phyloP scores from a whole-genome alignment of 108 stramenopile genomes.

The Fistulifera pelliculosa region DNA sequence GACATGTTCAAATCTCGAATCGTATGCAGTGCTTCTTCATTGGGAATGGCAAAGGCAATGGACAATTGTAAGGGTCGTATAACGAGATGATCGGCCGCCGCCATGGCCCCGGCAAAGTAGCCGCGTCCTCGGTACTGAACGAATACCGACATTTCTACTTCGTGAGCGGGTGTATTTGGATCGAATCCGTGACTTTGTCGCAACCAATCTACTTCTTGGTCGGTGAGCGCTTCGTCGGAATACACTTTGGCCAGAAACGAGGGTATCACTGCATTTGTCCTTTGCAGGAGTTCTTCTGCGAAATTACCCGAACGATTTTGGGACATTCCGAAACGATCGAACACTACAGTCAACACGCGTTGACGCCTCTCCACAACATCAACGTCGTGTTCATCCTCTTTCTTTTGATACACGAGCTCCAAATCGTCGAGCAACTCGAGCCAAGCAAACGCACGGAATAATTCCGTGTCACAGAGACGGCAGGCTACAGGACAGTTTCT shows the following conservation, averaged over 20 bases:
- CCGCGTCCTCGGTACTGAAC: background rate
- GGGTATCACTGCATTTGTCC: background rate
- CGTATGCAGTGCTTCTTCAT: constrained; percentile 17
- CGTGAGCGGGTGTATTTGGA: background rate
- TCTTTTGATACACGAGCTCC: too few relatives aligned
- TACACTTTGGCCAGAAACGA: background rate
- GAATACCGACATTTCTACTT: background rate
- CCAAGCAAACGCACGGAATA: background rate
- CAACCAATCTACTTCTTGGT: too few relatives aligned
- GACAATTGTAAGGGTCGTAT: constrained; percentile 8
- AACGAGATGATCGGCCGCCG: background rate
- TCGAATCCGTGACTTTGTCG: background rate
- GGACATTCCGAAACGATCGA: too few relatives aligned
- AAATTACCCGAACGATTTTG: background rate
- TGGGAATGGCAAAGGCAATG: constrained; percentile 33
- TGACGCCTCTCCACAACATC: too few relatives aligned
- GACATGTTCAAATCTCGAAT: constrained; percentile 17
- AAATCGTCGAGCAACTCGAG: background rate
- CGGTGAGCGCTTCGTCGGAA: background rate
- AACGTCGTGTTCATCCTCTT: too few relatives aligned
- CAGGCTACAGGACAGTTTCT: background rate
- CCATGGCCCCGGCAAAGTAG: background rate
- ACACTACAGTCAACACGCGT: too few relatives aligned
- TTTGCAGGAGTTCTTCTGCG: background rate
- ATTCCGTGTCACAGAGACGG: background rate